These are phyloP conservation scores for Globomyces sp. DNA, from an alignment of 371 early-diverging fungal genomes.

Conservation along the genomic window DNA sequence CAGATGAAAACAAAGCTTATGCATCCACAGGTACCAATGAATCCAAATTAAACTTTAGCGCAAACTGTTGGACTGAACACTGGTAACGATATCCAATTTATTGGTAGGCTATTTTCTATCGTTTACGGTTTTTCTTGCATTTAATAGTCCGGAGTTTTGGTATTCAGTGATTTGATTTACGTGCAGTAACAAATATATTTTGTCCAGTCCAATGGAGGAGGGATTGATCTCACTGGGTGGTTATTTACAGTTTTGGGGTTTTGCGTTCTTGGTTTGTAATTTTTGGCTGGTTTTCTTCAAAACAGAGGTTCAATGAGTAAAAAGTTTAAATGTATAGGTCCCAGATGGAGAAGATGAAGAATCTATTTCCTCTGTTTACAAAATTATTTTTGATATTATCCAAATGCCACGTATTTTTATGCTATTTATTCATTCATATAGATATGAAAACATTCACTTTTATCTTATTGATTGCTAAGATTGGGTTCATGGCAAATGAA, in stretches of 20 bases:
- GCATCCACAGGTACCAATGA: constrained; percentile 64
- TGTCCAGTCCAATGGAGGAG: constrained; percentile 61
- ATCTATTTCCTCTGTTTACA: constrained; percentile 31
- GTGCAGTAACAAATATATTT: constrained; percentile 76
- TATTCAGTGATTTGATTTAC: no score
- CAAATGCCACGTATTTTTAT: constrained; percentile 25
- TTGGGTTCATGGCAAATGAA: constrained; percentile 94
- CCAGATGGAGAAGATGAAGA: constrained; percentile 6
- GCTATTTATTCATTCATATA: no score
- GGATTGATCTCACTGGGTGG: constrained; percentile 79
- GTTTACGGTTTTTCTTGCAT: constrained; percentile 93
- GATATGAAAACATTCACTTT: constrained; percentile 79
- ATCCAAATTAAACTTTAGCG: constrained; percentile 37
- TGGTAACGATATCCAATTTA: constrained; percentile 32
- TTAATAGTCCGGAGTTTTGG: constrained; percentile 90
- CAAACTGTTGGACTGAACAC: constrained; percentile 96
- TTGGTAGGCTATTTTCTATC: constrained; percentile 72
- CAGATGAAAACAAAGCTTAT: constrained; percentile 70
- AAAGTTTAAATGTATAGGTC: no score
- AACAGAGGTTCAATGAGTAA: constrained; percentile 49
- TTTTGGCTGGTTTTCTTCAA: constrained; percentile 74
- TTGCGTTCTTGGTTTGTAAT: constrained; percentile 81
- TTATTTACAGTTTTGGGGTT: constrained; percentile 91
- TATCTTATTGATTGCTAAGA: constrained; percentile 80
- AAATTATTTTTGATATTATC: constrained; percentile 37